Evolutionary conservation across 106 monocot genomes (phyloP), one percentile per base, ranked within the genome.

Genomic region (Iris macrosiphon): DNA sequence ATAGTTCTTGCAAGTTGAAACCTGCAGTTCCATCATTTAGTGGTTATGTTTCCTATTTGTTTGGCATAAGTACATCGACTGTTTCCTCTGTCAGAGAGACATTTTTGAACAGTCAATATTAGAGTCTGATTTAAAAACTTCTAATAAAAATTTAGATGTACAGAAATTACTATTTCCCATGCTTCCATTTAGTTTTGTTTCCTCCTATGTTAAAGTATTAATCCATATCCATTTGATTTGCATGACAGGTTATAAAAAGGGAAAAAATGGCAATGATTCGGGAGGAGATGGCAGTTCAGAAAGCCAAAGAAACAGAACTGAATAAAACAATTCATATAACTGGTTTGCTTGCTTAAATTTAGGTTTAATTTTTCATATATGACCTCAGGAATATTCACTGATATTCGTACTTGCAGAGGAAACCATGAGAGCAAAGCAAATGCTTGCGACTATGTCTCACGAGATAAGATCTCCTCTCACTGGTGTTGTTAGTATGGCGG

Each of bases 371-470:
- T 35, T 6, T 35, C 4, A 35, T 35, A 35, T 6, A 35, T 6
- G 10, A 35, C 34, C 34, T 35, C n/a, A 35, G 34, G 34, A 35
- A 6, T 35, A 35, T 10, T 58, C 34, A 29, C 28, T 37, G 22
- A 40, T 4, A 40, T 53, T 29, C n/a, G 38, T 24, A 16, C 28
- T 49, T 63, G 6, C 49, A 83, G 83, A 83, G 74, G 78, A 83
- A 74, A 83, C 83, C 17, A 83, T 83, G 83, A 64, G 83, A 10
- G 78, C 83, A 19, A 83, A 83, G 41, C 83, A 78, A 60, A 78
- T 83, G 74, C 64, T 83, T 20, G 83, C 83, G 16, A 83, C 83
- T 13, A 83, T 83, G 83, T 83, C 83, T 26, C 83, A 83, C 55
- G 83, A 83, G 70, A 83, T 83, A 28, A 78, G 83, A 52, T 83